Evolutionary conservation across 805 yeast species (phyloP), one percentile per base, ranked within the genome.

Genomic region (Candida boleticola): DNA sequence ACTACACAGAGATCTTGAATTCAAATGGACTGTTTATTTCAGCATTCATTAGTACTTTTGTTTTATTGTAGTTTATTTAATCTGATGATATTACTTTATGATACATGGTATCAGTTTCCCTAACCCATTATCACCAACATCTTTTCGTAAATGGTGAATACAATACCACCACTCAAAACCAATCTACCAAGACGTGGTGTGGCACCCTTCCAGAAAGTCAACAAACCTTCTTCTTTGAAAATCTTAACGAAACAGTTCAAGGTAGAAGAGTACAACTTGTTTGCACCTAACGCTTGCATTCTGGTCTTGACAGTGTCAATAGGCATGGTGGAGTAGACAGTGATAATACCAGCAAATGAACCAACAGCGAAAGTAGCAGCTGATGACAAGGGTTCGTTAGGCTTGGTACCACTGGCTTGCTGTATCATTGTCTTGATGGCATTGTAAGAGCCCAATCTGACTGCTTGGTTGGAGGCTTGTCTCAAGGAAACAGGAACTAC

Each of bases 161-260:
- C 97, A 51, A 92, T 92, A 55, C 99, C 99, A 47, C 99, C 99
- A 66, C 96, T 85, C 58, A 92, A 74, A 27, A 90, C 80, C 58
- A 92, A 75, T 54, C 99, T 79, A 4, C 98, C 98, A 47, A 92
- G 71, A 59, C 99, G 77, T 36, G 99, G 98, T 2, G 98, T 93
- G 27, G 98, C 96, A 47, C 99, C 99, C 66, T 88, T 88, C 99
- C 99, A 92, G 67, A 89, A 89, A 4, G 97, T 85, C 57, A 79
- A 68, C 49, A 90, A 67, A 7, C 99, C 99, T 66, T 92, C 99
- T 41, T 92, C 84, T 57, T 71, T 83, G 63, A 85, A 84, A 39
- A 93, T 82, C 48, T 77, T 81, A 16, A 67, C 77, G 54, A 95
- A 90, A 64, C 98, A 92, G 65, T 92, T 78, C 31, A 84, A 17